phyloP scores from a whole-genome alignment of 805 yeast species.

The Candida mattraensis region DNA sequence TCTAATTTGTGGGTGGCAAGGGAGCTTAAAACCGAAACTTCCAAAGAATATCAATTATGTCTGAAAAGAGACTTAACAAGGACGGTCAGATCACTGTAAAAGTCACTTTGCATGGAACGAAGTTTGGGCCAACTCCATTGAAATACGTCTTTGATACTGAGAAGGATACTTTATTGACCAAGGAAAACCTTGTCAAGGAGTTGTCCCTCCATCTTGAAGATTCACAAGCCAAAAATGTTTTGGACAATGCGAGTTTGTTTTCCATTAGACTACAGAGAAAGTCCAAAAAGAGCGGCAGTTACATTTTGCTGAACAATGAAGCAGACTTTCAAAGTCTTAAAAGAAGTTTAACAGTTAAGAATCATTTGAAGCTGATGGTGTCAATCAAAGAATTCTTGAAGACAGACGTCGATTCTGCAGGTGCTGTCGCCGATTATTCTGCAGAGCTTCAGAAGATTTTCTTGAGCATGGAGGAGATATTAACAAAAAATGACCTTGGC shows the following conservation, averaged over 20 bases:
- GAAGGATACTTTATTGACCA: conserved; percentile 7
- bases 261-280: conserved; percentile 35
- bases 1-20: too few species aligned
- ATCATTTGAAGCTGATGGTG: conserved; percentile 38
- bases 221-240: conserved; percentile 1
- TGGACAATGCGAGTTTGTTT: not conserved
- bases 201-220: conserved; percentile 1
- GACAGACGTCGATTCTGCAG: too few species aligned
- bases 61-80: too few species aligned
- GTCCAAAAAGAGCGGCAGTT: conserved; percentile 45
- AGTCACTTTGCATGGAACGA: conserved; percentile 4
- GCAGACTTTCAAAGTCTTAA: conserved; percentile 44
- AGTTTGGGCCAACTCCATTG: not conserved
- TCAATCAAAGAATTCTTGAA: conserved; percentile 1
- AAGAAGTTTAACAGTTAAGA: conserved; percentile 50
- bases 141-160: conserved; percentile 8
- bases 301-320: conserved; percentile 37
- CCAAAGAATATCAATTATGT: too few species aligned
- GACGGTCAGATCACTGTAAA: conserved; percentile 10
- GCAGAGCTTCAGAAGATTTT: conserved; percentile 14
- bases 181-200: conserved; percentile 9
- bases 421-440: conserved; percentile 3
- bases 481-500: conserved; percentile 11
- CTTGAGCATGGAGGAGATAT: conserved; percentile 16
- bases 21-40: too few species aligned